Evolutionary conservation across 2,329 filamentous ascomycete species (phyloP), one percentile per base, ranked within the genome.

Genomic region (Epichloe scottii): DNA sequence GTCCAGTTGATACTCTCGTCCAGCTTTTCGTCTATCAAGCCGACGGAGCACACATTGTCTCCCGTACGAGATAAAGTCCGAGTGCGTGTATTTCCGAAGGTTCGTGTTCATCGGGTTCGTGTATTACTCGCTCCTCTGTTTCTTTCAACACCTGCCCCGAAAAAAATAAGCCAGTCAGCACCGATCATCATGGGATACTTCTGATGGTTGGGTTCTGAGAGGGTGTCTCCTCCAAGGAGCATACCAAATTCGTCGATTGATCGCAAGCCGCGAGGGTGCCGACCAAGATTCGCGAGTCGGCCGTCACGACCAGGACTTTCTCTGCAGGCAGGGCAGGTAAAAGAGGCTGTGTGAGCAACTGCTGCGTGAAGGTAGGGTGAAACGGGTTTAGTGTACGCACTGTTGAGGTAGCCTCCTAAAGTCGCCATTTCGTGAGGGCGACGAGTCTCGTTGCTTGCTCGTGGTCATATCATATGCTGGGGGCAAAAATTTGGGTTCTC

Each of bases 1-100:
- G 78, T 76, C 93, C 93, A 98, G 70, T 96, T 84, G 63, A 98
- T 97, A 60, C 85, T 89, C 39, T 76, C 78, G 69, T 98, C 93
- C 53, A 97, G 73, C 59, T 86, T 78, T 68, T 95, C 90, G 66
- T 98, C 89, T 34, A 98, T 84, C 52, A 94, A 73, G 2, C 93
- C 93, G 52, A 93, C 87, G 15, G 94, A 77, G 55, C 89, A 90
- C 46, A 98, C 91, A 63, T 94, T 96, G 66, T 98, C 93, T 49
- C 93, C 54, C 93, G 80, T 52, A 98, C 87, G 52, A 98, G 77
- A 66, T 96, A 97, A 5, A 97, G 71, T 1, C 93, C 93, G 55
- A 96, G 81, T 4, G 85, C 82, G 17, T 93, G 83, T 63, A 93
- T 82, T 53, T 83, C 80, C 42, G 86, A 94, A 0, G 84, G 79